phyloP scores from a whole-genome alignment of 305 asterid genomes.

The Ajuga reptans region DNA sequence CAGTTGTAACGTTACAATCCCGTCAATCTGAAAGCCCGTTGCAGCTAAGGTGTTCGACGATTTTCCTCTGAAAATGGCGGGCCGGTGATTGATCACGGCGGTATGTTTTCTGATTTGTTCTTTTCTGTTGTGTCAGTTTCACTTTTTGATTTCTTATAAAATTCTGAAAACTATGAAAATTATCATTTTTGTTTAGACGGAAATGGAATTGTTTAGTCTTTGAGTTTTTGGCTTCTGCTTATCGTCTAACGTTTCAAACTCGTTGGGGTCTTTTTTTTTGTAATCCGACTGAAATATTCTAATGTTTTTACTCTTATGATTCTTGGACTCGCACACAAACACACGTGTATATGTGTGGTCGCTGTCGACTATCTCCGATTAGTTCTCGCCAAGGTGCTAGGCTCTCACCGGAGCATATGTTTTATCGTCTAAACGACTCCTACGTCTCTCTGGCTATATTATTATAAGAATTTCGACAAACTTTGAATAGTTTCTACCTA shows the following conservation, averaged over 20 bases:
- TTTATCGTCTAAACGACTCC: too few relatives aligned
- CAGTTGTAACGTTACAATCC: neutral
- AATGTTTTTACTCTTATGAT: neutral
- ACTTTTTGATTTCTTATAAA: neutral
- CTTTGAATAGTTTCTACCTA: too few relatives aligned
- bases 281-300: neutral
- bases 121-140: neutral
- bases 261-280: neutral
- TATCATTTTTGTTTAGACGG: too few relatives aligned
- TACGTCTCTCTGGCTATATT: neutral
- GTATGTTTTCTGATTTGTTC: neutral
- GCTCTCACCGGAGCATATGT: too few relatives aligned
- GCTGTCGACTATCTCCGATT: too few relatives aligned
- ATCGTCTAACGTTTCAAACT: neutral
- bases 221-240: neutral
- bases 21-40: neutral
- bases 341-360: neutral
- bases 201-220: neutral
- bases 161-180: neutral
- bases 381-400: too few relatives aligned
- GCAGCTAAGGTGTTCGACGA: neutral
- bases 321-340: neutral
- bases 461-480: too few relatives aligned
- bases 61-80: neutral
- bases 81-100: neutral